These are phyloP conservation scores for Pseudogymnoascus sp. DNA, from an alignment of 2,329 filamentous ascomycete species.

Conservation along the genomic window DNA sequence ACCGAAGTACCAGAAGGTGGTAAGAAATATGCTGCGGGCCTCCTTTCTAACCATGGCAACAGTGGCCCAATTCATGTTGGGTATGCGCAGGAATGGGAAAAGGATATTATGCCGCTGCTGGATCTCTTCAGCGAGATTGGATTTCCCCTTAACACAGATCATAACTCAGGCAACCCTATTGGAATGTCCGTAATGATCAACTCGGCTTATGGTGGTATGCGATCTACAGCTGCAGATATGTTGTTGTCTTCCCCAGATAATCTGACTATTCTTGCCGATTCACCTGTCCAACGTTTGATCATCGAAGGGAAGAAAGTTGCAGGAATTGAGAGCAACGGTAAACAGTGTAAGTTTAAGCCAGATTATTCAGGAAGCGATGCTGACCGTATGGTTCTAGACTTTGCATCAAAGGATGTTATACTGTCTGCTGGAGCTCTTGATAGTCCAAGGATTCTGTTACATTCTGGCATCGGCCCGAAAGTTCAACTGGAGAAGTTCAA, in stretches of 20 bases:
- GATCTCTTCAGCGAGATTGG: conserved; percentile 44
- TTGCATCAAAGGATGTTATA: conserved; percentile 33
- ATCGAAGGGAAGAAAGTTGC: conserved; percentile 38
- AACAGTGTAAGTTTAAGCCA: conserved; percentile 14
- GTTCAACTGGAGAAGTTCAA: conserved; percentile 29
- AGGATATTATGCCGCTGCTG: conserved; percentile 38
- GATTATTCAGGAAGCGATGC: too few species aligned
- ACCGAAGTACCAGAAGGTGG: conserved; percentile 32
- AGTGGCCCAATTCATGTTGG: conserved; percentile 42
- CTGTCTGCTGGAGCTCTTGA: conserved; percentile 37
- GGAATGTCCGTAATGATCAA: conserved; percentile 46
- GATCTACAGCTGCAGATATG: conserved; percentile 46
- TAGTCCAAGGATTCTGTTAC: conserved; percentile 38
- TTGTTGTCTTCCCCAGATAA: conserved; percentile 40
- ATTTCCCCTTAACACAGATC: conserved; percentile 43
- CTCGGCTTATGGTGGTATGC: conserved; percentile 40
- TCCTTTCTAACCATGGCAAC: conserved; percentile 39
- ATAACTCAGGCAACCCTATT: conserved; percentile 52
- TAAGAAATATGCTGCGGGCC: conserved; percentile 36
- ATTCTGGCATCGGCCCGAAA: conserved; percentile 37
- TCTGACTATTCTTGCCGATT: conserved; percentile 43
- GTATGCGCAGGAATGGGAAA: conserved; percentile 43
- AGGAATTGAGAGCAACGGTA: conserved; percentile 38
- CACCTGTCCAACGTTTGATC: conserved; percentile 41
- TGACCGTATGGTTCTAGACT: conserved; percentile 15